Evolutionary conservation across 176 grass and related monocot species (phyloP), one percentile per base, ranked within the genome.

Genomic region (Oropetium thomaeum): DNA sequence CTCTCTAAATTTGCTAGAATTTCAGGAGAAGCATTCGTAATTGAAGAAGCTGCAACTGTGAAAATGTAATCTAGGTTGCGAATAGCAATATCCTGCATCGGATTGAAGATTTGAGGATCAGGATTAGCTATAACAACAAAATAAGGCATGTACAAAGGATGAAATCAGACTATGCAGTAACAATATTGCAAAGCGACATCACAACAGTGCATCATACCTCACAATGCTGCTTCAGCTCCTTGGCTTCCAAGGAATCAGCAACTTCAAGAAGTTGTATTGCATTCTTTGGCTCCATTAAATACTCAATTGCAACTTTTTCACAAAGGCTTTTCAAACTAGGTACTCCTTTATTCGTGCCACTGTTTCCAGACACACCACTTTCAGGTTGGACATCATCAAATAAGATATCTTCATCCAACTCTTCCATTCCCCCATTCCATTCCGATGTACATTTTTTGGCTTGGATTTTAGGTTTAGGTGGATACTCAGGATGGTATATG

Each of bases 11-110:
- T 92, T 35, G 70, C 92, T 44, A 96, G 89, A 88, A 90, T 89
- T 74, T 95, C 89, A 76, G 82, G 79, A 61, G 92, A 92, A 23
- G 92, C 89, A 76, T 84, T 88, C 74, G 82, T 83, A 76, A 99
- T 70, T 86, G 96, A 84, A 42, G 92, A 41, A 74, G 92, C 69
- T 33, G 84, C 82, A 13, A 87, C 77, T 47, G 89, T 96, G 73
- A 99, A 96, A 79, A 99, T 90, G 74, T 99, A 99, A 78, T 99
- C 96, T 51, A 99, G 92, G 51, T 99, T 99, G 78, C 70, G 96
- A 82, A 99, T 70, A 74, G 89, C 89, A 83, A 90, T 67, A 75
- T 96, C 96, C 96, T 99, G 82, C 79, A 85, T 58, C 62, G 65
- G 28, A 71, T 58, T 39, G 23, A 65, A 76, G 17, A 82, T 66